Evolutionary conservation across 495 filamentous ascomycete genomes (phyloP).

Genomic region (Lepraria neglecta): DNA sequence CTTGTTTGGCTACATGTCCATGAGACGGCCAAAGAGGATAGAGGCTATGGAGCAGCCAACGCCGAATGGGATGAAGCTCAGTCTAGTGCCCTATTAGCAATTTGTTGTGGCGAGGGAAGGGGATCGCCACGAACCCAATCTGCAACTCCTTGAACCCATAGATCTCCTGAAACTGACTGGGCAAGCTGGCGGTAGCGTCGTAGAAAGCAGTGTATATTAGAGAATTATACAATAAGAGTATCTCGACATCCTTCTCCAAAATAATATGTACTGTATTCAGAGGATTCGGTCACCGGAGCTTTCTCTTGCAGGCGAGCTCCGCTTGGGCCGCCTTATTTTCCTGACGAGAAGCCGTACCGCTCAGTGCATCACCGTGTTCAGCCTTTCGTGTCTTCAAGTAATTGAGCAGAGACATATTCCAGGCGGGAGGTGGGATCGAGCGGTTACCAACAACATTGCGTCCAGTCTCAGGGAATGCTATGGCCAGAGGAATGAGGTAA

Average conservation of each 20-base stretch:
- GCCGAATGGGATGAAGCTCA: conserved; percentile 46
- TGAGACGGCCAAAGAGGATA: conserved; percentile 42
- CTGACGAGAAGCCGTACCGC: conserved; percentile 25
- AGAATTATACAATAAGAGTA: conserved; percentile 51
- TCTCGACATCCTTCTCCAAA: conserved; percentile 55
- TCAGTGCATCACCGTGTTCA: conserved; percentile 23
- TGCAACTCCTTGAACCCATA: conserved; percentile 63
- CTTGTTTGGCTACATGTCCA: conserved; percentile 40
- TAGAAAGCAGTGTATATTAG: conserved; percentile 52
- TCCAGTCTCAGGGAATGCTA: conserved; percentile 50
- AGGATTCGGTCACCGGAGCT: conserved; percentile 60
- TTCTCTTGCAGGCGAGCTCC: conserved; percentile 35
- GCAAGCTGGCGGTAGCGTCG: conserved; percentile 51
- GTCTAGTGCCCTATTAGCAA: not conserved
- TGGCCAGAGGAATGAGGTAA: conserved; percentile 38
- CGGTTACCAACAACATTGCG: conserved; percentile 51
- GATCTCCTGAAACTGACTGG: conserved; percentile 53
- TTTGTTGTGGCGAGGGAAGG: not conserved
- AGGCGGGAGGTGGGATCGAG: conserved; percentile 28
- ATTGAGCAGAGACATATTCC: conserved; percentile 38
- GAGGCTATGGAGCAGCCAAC: conserved; percentile 44
- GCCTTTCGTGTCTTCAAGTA: conserved; percentile 31
- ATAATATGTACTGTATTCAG: conserved; percentile 56
- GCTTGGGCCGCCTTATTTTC: conserved; percentile 29
- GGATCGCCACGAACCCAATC: conserved; percentile 50